A percentile compares a stretch with the other conserved stretches of the same genome.
These are phyloP conservation scores for Orobanche coerulescens DNA, from an alignment of 257 asterid genomes.

Conservation along the genomic window DNA sequence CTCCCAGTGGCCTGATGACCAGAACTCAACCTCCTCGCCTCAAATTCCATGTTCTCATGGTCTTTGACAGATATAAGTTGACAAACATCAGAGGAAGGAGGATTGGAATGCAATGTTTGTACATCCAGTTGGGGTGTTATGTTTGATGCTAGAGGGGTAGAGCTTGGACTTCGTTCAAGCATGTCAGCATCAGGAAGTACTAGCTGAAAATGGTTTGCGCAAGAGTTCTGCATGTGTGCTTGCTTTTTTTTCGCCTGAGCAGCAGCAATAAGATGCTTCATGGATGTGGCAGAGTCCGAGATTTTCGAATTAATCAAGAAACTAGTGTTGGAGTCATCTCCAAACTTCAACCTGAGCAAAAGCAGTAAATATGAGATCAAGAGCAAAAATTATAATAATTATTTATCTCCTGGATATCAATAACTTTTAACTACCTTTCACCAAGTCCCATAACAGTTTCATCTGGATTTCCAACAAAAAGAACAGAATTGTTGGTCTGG, in stretches of 20 bases:
- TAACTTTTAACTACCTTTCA: constrained; percentile 50
- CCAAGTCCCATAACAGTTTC: constrained; percentile 31
- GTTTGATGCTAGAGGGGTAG: constrained; percentile 43
- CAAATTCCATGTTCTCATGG: constrained; percentile 51
- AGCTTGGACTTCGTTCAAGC: constrained; percentile 43
- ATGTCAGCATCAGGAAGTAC: constrained; percentile 39
- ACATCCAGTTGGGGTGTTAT: constrained; percentile 34
- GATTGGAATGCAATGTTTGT: constrained; percentile 37
- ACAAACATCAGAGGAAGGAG: constrained; percentile 52
- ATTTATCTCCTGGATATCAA: constrained; percentile 5
- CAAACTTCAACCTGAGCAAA: constrained; percentile 49
- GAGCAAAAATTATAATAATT: constrained; percentile 20
- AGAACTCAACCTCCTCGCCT: constrained; percentile 62
- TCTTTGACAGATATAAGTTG: constrained; percentile 43
- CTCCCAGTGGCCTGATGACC: constrained; percentile 60
- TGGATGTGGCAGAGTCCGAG: constrained; percentile 52
- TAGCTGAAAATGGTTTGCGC: constrained; percentile 33
- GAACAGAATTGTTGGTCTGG: constrained; percentile 33
- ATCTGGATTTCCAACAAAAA: constrained; percentile 33
- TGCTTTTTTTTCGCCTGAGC: constrained; percentile 87
- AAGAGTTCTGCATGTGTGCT: constrained; percentile 45
- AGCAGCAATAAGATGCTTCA: constrained; percentile 87
- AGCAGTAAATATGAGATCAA: constrained; percentile 23
- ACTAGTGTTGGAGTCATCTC: constrained; percentile 37
- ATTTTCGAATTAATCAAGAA: constrained; percentile 34